Evolutionary conservation across 306 rosid species (phyloP).

Genomic region (Quercus cerris): DNA sequence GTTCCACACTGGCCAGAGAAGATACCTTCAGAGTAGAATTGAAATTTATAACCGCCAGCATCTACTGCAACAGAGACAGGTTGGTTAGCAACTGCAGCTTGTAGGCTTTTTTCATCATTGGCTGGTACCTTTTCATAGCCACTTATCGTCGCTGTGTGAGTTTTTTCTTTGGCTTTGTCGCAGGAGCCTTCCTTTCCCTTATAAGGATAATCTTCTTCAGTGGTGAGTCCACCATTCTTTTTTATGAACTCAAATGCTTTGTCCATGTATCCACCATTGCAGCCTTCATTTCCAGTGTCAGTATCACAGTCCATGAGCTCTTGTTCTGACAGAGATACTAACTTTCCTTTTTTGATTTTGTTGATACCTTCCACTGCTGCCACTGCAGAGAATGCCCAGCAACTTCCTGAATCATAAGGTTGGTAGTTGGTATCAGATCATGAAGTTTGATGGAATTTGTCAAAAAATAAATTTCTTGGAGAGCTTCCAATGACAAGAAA

Average conservation of each 20-base stretch:
- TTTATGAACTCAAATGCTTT: constrained; percentile 52
- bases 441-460: background rate
- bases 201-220: constrained; percentile 53
- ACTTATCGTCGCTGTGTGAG: constrained; percentile 30
- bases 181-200: constrained; percentile 37
- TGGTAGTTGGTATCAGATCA: background rate
- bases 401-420: constrained; percentile 50
- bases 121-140: constrained; percentile 54
- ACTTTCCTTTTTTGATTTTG: constrained; percentile 55
- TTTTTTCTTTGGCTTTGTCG: constrained; percentile 23
- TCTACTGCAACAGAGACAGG: constrained; percentile 69
- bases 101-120: constrained; percentile 42
- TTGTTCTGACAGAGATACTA: constrained; percentile 65
- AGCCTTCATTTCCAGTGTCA: constrained; percentile 46
- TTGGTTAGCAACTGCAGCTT: constrained; percentile 63
- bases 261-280: constrained; percentile 67
- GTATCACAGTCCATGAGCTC: constrained; percentile 69
- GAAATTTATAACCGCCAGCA: constrained; percentile 47
- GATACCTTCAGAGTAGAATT: constrained; percentile 56
- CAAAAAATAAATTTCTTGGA: background rate
- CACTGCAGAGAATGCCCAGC: constrained; percentile 87
- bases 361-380: constrained; percentile 81
- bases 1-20: constrained; percentile 53
- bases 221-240: constrained; percentile 41
- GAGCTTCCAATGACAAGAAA: background rate